These are phyloP conservation scores for Neofusicoccum parvum DNA, from an alignment of 2,329 filamentous ascomycete genomes.

Conservation along the genomic window DNA sequence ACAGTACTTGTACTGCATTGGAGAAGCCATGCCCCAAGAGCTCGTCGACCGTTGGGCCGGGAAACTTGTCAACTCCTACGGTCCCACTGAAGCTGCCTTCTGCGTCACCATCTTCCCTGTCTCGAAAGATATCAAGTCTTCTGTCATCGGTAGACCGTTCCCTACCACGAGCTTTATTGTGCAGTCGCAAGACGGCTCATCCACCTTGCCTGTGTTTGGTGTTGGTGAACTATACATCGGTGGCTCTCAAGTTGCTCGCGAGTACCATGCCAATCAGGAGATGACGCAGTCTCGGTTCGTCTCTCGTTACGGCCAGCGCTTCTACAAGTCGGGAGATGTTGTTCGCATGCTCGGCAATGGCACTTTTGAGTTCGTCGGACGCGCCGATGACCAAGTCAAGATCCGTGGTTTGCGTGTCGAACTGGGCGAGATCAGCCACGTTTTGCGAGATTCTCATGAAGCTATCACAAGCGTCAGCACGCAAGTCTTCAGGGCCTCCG, in stretches of 20 bases:
- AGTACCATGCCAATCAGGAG: constrained; percentile 42
- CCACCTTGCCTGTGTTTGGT: constrained; percentile 41
- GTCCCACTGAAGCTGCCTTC: constrained; percentile 48
- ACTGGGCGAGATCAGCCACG: constrained; percentile 41
- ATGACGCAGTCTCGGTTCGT: constrained; percentile 38
- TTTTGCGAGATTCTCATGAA: constrained; percentile 30
- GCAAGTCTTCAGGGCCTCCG: constrained; percentile 34
- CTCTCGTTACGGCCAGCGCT: constrained; percentile 31
- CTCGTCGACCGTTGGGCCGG: constrained; percentile 42
- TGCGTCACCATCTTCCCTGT: constrained; percentile 47
- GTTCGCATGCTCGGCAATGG: constrained; percentile 42
- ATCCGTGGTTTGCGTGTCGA: constrained; percentile 42
- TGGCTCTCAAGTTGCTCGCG: constrained; percentile 49
- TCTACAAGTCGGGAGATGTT: constrained; percentile 43
- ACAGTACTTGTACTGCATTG: constrained; percentile 49
- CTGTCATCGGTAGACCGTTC: constrained; percentile 47
- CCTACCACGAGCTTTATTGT: constrained; percentile 44
- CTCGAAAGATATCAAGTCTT: constrained; percentile 32
- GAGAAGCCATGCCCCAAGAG: constrained; percentile 45
- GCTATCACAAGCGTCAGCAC: constrained; percentile 31
- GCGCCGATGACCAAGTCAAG: constrained; percentile 44
- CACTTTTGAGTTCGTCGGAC: constrained; percentile 43
- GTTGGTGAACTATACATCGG: constrained; percentile 51
- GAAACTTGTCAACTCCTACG: constrained; percentile 48
- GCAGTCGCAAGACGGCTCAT: constrained; percentile 33